Evolutionary conservation across 768 basidiomycete genomes (phyloP).

Genomic region (Cystobasidium ongulense): DNA sequence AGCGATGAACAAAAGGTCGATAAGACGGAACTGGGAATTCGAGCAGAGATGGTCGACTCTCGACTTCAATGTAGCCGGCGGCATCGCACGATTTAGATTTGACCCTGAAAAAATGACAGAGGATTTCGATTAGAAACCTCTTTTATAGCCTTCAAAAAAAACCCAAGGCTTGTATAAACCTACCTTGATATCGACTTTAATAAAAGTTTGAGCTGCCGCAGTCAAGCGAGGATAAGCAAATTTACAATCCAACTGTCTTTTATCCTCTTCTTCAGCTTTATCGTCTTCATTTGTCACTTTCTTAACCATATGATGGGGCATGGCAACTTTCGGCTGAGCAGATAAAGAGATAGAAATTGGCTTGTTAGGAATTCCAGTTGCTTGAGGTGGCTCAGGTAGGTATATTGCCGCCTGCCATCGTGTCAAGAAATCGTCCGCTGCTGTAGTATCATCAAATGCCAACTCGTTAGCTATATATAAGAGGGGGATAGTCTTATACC

Average conservation of each 20-base stretch:
- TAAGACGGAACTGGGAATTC: too few species aligned
- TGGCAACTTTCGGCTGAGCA: background rate
- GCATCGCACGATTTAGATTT: too few species aligned
- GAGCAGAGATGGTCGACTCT: too few species aligned
- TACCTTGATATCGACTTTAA: conserved; percentile 76
- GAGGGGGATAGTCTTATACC: conserved; percentile 73
- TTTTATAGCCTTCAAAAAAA: too few species aligned
- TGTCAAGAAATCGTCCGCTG: conserved; percentile 61
- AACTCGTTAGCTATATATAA: conserved; percentile 70
- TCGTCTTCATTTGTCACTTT: background rate
- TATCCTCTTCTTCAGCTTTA: conserved; percentile 15
- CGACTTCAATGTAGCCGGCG: too few species aligned
- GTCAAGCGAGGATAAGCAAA: conserved; percentile 48
- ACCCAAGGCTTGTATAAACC: background rate
- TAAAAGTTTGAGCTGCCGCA: conserved; percentile 66
- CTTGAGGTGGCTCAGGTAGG: conserved; percentile 33
- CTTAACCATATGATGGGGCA: conserved; percentile 3
- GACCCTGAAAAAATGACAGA: background rate
- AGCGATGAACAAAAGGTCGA: too few species aligned
- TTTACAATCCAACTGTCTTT: conserved; percentile 45
- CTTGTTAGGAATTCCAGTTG: conserved; percentile 5
- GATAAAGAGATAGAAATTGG: conserved; percentile 26
- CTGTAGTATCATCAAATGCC: conserved; percentile 63
- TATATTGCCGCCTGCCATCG: conserved; percentile 61
- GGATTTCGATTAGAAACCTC: too few species aligned